Percentiles rank a stretch among this genome's conserved stretches.
phyloP scores from a whole-genome alignment of 2,329 filamentous ascomycete species.

The Alternaria hordeiaustralica region DNA sequence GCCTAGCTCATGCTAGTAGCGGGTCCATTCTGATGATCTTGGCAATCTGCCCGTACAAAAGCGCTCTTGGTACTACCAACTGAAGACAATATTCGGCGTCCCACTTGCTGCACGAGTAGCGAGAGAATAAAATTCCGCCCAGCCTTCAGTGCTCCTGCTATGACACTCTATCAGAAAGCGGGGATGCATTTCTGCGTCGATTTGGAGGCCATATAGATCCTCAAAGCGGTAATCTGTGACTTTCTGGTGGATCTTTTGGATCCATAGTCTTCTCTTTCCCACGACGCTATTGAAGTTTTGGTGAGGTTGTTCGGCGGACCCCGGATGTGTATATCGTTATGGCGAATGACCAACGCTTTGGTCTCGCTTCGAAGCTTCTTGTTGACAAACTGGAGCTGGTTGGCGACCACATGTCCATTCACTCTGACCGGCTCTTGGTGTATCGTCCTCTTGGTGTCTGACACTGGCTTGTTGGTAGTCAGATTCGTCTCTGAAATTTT shows the following conservation, averaged over 20 bases:
- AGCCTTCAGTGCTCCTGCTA: background rate
- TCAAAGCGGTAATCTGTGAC: background rate
- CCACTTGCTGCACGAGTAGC: background rate
- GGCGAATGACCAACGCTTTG: background rate
- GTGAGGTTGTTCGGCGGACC: background rate
- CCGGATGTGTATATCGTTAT: slow-evolving; percentile 3
- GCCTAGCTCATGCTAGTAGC: background rate
- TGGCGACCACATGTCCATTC: background rate
- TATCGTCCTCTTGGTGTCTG: background rate
- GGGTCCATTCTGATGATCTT: background rate
- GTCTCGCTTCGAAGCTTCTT: slow-evolving; percentile 8
- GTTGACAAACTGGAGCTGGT: slow-evolving; percentile 10
- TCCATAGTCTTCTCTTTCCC: background rate
- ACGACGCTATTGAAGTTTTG: background rate
- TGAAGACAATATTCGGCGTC: background rate
- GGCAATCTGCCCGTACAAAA: background rate
- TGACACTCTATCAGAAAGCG: background rate
- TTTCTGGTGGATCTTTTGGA: background rate
- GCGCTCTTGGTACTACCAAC: background rate
- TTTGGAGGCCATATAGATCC: background rate
- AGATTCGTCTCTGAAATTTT: background rate
- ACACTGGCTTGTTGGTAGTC: background rate
- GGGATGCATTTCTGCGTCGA: background rate
- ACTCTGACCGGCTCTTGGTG: background rate
- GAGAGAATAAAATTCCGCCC: background rate